Base-by-base conservation (phyloP, 2,329 filamentous ascomycete genomes). In the Exophiala sp. region DNA sequence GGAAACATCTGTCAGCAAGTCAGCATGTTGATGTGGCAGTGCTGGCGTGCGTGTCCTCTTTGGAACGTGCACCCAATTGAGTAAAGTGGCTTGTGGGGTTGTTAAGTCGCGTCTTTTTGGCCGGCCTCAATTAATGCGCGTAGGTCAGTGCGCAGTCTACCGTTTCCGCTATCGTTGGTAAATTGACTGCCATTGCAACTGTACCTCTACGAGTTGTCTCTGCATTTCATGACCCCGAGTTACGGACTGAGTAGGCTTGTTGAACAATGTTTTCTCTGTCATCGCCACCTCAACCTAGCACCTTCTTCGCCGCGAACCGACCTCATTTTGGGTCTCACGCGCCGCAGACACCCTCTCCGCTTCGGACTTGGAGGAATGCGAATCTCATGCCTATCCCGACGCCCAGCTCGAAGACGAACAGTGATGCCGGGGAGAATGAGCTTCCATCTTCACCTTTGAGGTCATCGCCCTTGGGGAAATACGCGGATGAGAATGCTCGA, bases 301-400 rank as follows among this genome's bases (percentile, higher is more conserved):
- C 24, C 39, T 55, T 55, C 52, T 41, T 54, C 52, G 36, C 49
- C 42, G 14, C 52, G 59, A 76, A 75, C 54, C 71, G 73, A 45
- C 72, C 74, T 47, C 75, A 75, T 62, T 76, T 75, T 57, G 75
- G 34, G 32, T 39, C 11, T 21, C 56, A 54, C 39, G 40, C 54
- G 5, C 54, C 58, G 9, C 38, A 54, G 29, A 51, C 54, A 8
- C 57, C 61, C 12, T 61, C 58, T 34, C 60, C 62, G 34, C 50
- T 64, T n/a, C 54, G 57, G 45, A 62, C 58, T 21, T 59, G 55
- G 12, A 52, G 55, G 43, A 60, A 62, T 63, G 60, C 59, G 24
- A 63, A 63, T 47, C 36, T 59, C 14, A 60, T 61, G 59, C 47
- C 58, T 24, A 29, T 29, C 5, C 24, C 24, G 24, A 41, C 29